phyloP scores from a whole-genome alignment of 495 filamentous ascomycete species.

The Zalerion maritima region DNA sequence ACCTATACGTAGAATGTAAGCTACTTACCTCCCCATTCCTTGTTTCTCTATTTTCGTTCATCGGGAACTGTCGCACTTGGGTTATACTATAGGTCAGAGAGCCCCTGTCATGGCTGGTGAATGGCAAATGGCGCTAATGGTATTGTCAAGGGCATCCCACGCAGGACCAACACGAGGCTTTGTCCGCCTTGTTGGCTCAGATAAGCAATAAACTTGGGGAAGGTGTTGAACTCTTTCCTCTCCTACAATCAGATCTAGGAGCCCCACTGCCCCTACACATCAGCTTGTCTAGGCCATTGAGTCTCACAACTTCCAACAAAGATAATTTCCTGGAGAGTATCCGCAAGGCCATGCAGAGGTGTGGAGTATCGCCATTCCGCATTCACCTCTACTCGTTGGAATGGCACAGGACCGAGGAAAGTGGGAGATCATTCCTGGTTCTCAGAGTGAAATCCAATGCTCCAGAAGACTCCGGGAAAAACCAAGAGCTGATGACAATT shows the following conservation, averaged over 20 bases:
- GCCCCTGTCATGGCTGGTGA: background rate
- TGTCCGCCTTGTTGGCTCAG: too few species aligned
- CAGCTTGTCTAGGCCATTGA: constrained; percentile 65
- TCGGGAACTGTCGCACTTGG: constrained; percentile 1
- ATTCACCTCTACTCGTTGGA: constrained; percentile 14
- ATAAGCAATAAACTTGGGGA: too few species aligned
- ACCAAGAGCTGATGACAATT: constrained; percentile 47
- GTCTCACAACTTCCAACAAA: constrained; percentile 49
- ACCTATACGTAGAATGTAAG: constrained; percentile 88
- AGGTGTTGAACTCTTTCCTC: constrained; percentile 41
- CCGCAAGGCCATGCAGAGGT: constrained; percentile 12
- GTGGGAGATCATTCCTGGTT: constrained; percentile 77
- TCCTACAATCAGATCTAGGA: constrained; percentile 62
- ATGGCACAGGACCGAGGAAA: constrained; percentile 40
- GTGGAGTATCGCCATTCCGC: constrained; percentile 21
- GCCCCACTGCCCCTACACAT: constrained; percentile 76
- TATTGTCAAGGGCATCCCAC: constrained; percentile 50
- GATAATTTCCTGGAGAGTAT: constrained; percentile 42
- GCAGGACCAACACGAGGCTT: constrained; percentile 33
- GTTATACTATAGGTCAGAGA: too few species aligned
- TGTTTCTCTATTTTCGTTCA: constrained; percentile 1
- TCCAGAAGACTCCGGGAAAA: constrained; percentile 4
- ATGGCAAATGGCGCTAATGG: background rate
- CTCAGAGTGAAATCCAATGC: constrained; percentile 30
- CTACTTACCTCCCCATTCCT: constrained; percentile 3